Evolutionary conservation across 2,329 filamentous ascomycete species (phyloP).

Genomic region (Dactylellina leptospora): DNA sequence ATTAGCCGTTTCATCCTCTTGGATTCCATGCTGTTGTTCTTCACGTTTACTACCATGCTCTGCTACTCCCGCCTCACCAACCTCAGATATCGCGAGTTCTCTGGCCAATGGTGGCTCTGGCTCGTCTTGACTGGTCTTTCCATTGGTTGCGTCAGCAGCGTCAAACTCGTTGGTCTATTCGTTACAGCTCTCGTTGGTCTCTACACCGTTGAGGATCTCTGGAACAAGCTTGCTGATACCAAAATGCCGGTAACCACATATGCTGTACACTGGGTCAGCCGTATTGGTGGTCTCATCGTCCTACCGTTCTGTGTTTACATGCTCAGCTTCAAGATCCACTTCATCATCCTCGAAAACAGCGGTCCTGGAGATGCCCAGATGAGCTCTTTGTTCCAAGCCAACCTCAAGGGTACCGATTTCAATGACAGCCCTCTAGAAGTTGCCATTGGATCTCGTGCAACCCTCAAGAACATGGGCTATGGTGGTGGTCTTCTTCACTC

Average conservation of each 20-base stretch:
- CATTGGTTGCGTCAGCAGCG: constrained; percentile 97
- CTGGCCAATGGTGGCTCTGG: constrained; percentile 92
- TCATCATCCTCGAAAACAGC: constrained; percentile 89
- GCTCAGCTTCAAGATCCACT: constrained; percentile 94
- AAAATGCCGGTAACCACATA: constrained; percentile 84
- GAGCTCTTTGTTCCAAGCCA: constrained; percentile 99
- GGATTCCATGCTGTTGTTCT: constrained; percentile 98
- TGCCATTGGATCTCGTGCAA: constrained; percentile 85
- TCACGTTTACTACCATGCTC: constrained; percentile 95
- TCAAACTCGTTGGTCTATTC: constrained; percentile 98
- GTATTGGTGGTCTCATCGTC: constrained; percentile 85
- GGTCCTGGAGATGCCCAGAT: constrained; percentile 99
- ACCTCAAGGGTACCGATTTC: constrained; percentile 90
- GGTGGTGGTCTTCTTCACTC: constrained; percentile 95
- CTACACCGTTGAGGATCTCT: constrained; percentile 95
- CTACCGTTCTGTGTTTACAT: constrained; percentile 92
- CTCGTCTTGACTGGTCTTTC: constrained; percentile 90
- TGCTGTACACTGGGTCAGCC: constrained; percentile 78
- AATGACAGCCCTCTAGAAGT: constrained; percentile 93
- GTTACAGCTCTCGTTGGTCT: constrained; percentile 92
- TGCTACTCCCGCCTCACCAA: constrained; percentile 98
- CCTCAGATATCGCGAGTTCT: constrained; percentile 84
- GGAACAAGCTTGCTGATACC: constrained; percentile 95
- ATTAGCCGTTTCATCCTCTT: constrained; percentile 98
- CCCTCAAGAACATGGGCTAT: constrained; percentile 99